These are phyloP conservation scores for Rusavskia elegans DNA, from an alignment of 495 filamentous ascomycete genomes.

Conservation along the genomic window DNA sequence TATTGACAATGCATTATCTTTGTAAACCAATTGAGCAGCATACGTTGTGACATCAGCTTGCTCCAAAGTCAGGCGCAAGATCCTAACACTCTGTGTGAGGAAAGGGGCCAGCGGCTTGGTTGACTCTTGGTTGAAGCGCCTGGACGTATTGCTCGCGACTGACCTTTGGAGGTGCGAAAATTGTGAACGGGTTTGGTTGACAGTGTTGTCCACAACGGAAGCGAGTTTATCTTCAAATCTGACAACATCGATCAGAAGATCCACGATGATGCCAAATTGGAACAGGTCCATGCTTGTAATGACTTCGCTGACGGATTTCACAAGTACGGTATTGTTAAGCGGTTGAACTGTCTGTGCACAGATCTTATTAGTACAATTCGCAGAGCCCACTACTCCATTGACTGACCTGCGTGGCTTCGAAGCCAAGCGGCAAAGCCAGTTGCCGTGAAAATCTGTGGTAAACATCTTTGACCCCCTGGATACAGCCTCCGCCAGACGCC, in stretches of 20 bases:
- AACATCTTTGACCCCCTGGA: neutral
- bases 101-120: conserved; percentile 38
- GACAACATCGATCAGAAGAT: conserved; percentile 31
- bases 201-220: conserved; percentile 20
- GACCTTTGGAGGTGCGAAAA: conserved; percentile 59
- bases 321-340: conserved; percentile 42
- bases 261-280: conserved; percentile 31
- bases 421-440: conserved; percentile 1
- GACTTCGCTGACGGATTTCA: conserved; percentile 21
- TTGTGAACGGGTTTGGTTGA: conserved; percentile 35
- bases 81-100: conserved; percentile 19
- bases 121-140: conserved; percentile 46
- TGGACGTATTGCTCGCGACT: conserved; percentile 36
- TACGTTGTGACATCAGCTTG: neutral
- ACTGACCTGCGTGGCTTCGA: conserved; percentile 35
- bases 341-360: conserved; percentile 42
- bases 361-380: neutral
- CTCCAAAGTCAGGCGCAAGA: neutral
- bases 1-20: conserved; percentile 1
- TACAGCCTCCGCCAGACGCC: neutral
- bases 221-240: conserved; percentile 13
- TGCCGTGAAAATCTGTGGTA: neutral
- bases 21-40: neutral
- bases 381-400: conserved; percentile 6
- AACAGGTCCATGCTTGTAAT: conserved; percentile 9